phyloP scores from a whole-genome alignment of 1,284 basidiomycete species.

The Apiotrichum sp. region DNA sequence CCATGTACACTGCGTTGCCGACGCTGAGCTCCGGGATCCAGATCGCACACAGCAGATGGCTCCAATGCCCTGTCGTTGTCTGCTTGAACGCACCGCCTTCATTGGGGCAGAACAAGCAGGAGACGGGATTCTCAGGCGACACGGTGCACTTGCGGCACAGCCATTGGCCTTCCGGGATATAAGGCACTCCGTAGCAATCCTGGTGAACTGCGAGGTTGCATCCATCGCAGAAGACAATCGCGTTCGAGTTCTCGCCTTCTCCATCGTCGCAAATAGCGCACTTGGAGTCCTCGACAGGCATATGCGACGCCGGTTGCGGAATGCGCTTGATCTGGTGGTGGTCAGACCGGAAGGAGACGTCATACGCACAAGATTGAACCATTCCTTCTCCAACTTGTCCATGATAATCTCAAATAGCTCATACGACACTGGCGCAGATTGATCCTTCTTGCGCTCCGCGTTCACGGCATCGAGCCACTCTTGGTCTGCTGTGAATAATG shows the following conservation, averaged over 20 bases:
- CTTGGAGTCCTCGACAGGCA: conserved; percentile 86
- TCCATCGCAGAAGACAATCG: conserved; percentile 98
- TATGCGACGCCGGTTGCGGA: conserved; percentile 67
- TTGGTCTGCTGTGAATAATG: conserved; percentile 58
- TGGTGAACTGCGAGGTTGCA: conserved; percentile 99
- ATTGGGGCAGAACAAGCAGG: conserved; percentile 88
- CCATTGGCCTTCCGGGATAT: conserved; percentile 99
- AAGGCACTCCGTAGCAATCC: conserved; percentile 98
- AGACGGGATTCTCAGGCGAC: conserved; percentile 80
- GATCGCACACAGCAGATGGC: conserved; percentile 92
- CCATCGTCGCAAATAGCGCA: conserved; percentile 98
- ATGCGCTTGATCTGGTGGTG: conserved; percentile 72
- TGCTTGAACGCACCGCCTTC: conserved; percentile 99
- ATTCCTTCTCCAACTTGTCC: conserved; percentile 97
- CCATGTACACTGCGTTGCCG: conserved; percentile 96
- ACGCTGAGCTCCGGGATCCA: conserved; percentile 96
- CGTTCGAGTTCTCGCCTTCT: conserved; percentile 97
- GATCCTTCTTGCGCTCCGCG: conserved; percentile 69
- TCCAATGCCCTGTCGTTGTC: conserved; percentile 88
- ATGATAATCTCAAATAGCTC: conserved; percentile 95
- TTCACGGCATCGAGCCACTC: conserved; percentile 92
- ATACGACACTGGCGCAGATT: conserved; percentile 66
- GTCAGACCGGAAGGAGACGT: not conserved
- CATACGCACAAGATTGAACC: conserved; percentile 85
- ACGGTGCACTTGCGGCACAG: conserved; percentile 97